phyloP scores from a whole-genome alignment of 257 asterid species.

The Haberlea rhodopensis region DNA sequence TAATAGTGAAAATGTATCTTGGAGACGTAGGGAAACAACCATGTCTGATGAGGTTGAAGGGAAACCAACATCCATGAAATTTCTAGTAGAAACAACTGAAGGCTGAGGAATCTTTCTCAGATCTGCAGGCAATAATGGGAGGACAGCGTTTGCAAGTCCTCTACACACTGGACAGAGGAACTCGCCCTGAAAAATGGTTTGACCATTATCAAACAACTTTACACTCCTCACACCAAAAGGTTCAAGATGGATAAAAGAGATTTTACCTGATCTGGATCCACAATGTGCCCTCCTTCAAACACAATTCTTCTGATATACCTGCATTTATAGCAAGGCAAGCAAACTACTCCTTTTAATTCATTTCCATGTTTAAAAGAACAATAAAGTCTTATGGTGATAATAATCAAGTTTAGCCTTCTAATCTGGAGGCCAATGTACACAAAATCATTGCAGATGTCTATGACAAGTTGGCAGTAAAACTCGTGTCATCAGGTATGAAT shows the following conservation, averaged over 20 bases:
- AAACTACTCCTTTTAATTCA: constrained; percentile 16
- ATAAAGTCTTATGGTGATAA: constrained; percentile 3
- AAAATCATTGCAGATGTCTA: background rate
- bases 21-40: constrained; percentile 42
- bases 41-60: constrained; percentile 33
- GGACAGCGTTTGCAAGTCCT: constrained; percentile 84
- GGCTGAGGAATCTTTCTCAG: constrained; percentile 34
- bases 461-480: background rate
- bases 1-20: constrained; percentile 60
- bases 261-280: constrained; percentile 93
- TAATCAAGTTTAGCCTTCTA: background rate
- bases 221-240: constrained; percentile 22
- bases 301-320: constrained; percentile 78
- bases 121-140: constrained; percentile 62
- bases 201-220: constrained; percentile 27
- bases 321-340: constrained; percentile 21
- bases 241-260: constrained; percentile 15
- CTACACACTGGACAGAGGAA: constrained; percentile 99
- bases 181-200: constrained; percentile 68
- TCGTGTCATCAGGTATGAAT: background rate
- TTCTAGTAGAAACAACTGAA: constrained; percentile 29
- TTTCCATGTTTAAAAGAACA: constrained; percentile 12
- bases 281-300: constrained; percentile 95
- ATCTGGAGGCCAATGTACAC: background rate
- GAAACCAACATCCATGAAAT: constrained; percentile 30